Evolutionary conservation across 805 yeast genomes (phyloP).

Genomic region (Scheffersomyces coipomensis): DNA sequence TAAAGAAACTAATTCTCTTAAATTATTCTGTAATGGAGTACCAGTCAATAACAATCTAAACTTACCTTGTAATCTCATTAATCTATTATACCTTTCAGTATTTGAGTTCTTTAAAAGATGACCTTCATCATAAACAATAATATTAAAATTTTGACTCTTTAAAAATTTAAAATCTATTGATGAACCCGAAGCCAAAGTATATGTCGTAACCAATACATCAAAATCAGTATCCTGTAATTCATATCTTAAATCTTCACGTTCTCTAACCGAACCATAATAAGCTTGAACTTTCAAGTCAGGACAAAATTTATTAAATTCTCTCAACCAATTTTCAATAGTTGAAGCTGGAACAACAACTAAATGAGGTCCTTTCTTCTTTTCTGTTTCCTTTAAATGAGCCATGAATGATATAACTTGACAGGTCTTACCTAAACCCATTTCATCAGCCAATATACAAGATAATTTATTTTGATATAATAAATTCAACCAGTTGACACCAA

Average conservation of each 20-base stretch:
- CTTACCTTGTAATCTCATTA: constrained; percentile 80
- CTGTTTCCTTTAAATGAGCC: constrained; percentile 74
- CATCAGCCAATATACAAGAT: constrained; percentile 96
- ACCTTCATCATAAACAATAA: constrained; percentile 95
- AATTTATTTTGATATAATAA: constrained; percentile 72
- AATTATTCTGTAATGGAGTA: constrained; percentile 93
- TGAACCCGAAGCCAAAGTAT: constrained; percentile 85
- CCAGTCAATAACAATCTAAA: constrained; percentile 90
- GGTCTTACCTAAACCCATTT: constrained; percentile 98
- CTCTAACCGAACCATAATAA: constrained; percentile 85
- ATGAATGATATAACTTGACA: constrained; percentile 93
- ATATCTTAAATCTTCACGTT: constrained; percentile 80
- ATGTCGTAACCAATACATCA: constrained; percentile 94
- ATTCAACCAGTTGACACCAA: constrained; percentile 94
- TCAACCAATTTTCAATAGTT: constrained; percentile 94
- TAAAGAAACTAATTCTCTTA: constrained; percentile 85
- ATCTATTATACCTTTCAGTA: constrained; percentile 81
- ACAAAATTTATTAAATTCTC: constrained; percentile 89
- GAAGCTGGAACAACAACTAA: constrained; percentile 94
- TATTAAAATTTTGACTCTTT: constrained; percentile 72
- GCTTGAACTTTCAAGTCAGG: constrained; percentile 84
- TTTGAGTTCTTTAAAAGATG: constrained; percentile 91
- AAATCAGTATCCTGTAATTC: constrained; percentile 57
- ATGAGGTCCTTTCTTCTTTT: constrained; percentile 70
- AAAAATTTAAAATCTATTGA: constrained; percentile 80